Percentiles rank a stretch among this genome's conserved stretches.
Evolutionary conservation across 768 basidiomycete species (phyloP).

Genomic region (Boletus tomentosulus): DNA sequence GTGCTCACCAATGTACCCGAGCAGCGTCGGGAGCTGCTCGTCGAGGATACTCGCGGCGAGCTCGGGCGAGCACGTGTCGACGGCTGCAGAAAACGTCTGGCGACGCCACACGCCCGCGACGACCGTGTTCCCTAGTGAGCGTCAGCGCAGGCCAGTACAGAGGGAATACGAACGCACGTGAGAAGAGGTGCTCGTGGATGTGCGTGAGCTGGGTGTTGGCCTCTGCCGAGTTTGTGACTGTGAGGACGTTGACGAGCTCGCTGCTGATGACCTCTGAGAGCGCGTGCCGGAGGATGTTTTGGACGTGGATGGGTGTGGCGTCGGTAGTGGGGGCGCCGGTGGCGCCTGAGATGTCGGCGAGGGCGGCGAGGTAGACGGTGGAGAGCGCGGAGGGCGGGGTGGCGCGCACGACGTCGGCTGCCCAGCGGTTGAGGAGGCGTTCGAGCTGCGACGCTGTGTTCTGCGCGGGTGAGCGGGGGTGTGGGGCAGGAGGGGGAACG

Average conservation of each 20-base stretch:
- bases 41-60: conserved; percentile 63
- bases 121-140: conserved; percentile 66
- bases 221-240: conserved; percentile 82
- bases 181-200: conserved; percentile 89
- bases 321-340: conserved; percentile 23
- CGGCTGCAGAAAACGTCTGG: conserved; percentile 85
- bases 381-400: conserved; percentile 50
- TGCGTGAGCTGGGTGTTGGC: conserved; percentile 81
- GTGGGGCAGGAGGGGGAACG: conserved; percentile 10
- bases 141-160: no score
- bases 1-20: conserved; percentile 44
- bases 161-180: no score
- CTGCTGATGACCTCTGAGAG: conserved; percentile 70
- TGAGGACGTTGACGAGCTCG: conserved; percentile 79
- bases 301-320: conserved; percentile 65
- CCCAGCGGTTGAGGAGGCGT: conserved; percentile 83
- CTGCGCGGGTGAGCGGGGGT: conserved; percentile 34
- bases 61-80: conserved; percentile 69
- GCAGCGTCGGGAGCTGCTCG: conserved; percentile 69
- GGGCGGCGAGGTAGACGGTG: conserved; percentile 52
- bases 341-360: conserved; percentile 53
- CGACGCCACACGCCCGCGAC: conserved; percentile 90
- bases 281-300: conserved; percentile 76
- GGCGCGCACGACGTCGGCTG: conserved; percentile 61
- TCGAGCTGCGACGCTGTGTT: conserved; percentile 81